These are phyloP conservation scores for Phialemonium atrogriseum DNA, from an alignment of 2,329 filamentous ascomycete species.

Conservation along the genomic window DNA sequence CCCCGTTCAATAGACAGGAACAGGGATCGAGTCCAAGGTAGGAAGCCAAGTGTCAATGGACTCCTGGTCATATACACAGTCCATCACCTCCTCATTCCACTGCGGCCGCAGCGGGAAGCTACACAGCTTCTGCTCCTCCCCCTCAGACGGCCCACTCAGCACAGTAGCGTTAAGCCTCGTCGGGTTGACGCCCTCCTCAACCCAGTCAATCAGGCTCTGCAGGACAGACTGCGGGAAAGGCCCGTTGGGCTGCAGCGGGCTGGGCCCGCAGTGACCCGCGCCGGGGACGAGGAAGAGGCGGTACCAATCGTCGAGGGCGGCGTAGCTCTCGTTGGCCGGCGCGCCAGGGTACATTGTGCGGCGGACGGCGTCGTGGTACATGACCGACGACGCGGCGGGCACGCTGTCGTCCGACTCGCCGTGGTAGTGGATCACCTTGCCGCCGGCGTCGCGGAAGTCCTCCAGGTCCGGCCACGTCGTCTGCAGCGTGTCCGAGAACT, in stretches of 20 bases:
- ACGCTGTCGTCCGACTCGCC: conserved; percentile 41
- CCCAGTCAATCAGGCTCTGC: conserved; percentile 31
- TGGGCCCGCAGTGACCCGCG: conserved; percentile 39
- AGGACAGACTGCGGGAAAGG: conserved; percentile 25
- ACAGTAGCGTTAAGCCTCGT: conserved; percentile 26
- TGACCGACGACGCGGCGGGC: conserved; percentile 36
- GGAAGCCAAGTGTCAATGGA: conserved; percentile 6
- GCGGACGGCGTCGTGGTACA: conserved; percentile 34
- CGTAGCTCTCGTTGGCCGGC: conserved; percentile 19
- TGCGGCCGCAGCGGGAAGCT: conserved; percentile 32
- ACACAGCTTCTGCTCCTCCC: conserved; percentile 29
- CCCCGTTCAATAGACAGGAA: conserved; percentile 6
- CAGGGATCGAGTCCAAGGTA: conserved; percentile 3
- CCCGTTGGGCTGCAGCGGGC: conserved; percentile 29
- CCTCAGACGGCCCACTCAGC: conserved; percentile 16
- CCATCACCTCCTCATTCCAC: conserved; percentile 18
- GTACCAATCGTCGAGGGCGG: conserved; percentile 39
- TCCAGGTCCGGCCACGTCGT: conserved; percentile 37
- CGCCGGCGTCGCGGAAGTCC: conserved; percentile 32
- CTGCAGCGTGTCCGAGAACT: conserved; percentile 36
- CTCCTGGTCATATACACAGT: conserved; percentile 6
- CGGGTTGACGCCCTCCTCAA: conserved; percentile 38
- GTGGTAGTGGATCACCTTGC: conserved; percentile 44
- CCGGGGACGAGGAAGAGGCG: conserved; percentile 33
- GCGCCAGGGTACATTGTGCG: conserved; percentile 27